A percentile compares a stretch with the other conserved stretches of the same genome.
These are phyloP conservation scores for Plasmopara halstedii DNA, from an alignment of 352 stramenopile genomes.

Conservation along the genomic window DNA sequence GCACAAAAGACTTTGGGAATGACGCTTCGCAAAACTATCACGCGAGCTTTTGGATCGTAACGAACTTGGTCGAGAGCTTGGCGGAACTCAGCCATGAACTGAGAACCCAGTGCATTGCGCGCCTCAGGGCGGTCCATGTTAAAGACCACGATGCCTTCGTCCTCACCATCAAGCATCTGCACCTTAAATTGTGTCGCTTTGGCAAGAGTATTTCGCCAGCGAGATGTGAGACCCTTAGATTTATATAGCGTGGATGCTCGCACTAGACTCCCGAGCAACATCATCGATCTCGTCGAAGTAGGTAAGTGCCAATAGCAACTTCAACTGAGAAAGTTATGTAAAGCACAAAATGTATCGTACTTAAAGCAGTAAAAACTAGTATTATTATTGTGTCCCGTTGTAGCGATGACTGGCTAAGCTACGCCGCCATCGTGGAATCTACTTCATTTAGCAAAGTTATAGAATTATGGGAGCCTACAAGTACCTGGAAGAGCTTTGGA, in stretches of 20 bases:
- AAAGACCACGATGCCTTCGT: conserved; percentile 60
- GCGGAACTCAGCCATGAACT: conserved; percentile 79
- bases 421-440: neutral
- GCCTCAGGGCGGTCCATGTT: conserved; percentile 69
- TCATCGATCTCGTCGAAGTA: neutral
- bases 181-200: conserved; percentile 44
- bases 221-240: neutral
- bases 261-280: conserved; percentile 6
- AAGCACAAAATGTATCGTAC: neutral
- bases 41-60: conserved; percentile 59
- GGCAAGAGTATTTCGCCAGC: conserved; percentile 10
- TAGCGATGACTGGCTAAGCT: conserved; percentile 12
- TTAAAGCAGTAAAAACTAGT: too few relatives aligned
- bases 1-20: conserved; percentile 86
- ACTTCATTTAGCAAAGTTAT: conserved; percentile 39
- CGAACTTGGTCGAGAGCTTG: conserved; percentile 58
- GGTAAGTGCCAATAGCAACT: conserved; percentile 10
- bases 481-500: conserved; percentile 99
- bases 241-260: neutral
- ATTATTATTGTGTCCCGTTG: neutral
- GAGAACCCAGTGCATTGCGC: conserved; percentile 66
- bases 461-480: conserved; percentile 99
- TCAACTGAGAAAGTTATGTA: conserved; percentile 2
- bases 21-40: conserved; percentile 70
- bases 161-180: conserved; percentile 45